Conservation (phyloP, 768 basidiomycete species). For the Kwoniella botswanensis region DNA sequence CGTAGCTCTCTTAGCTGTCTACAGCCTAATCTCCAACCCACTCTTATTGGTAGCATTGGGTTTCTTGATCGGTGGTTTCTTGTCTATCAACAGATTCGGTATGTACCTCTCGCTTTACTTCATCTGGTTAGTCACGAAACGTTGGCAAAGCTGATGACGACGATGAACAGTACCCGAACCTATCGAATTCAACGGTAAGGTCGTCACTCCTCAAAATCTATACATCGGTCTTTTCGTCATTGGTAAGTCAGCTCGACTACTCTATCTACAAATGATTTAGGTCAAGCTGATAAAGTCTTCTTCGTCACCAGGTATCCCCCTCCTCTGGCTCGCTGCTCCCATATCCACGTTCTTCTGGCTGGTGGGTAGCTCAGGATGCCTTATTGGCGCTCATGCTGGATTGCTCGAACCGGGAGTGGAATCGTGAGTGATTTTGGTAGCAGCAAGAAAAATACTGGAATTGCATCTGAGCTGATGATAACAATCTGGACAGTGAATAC, state of each 20-base stretch:
- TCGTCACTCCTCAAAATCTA: constrained; percentile 85
- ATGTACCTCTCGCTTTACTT: constrained; percentile 48
- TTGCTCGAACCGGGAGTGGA: constrained; percentile 92
- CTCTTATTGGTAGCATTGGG: constrained; percentile 77
- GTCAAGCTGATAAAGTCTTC: background rate
- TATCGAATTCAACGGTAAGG: constrained; percentile 76
- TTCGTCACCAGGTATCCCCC: constrained; percentile 29
- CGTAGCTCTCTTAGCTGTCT: constrained; percentile 83
- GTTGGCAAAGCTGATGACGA: background rate
- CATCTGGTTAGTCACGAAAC: background rate
- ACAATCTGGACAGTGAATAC: constrained; percentile 6
- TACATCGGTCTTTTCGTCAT: constrained; percentile 89
- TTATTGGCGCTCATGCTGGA: constrained; percentile 83
- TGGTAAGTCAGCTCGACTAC: constrained; percentile 34
- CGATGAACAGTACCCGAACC: constrained; percentile 73
- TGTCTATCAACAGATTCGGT: constrained; percentile 88
- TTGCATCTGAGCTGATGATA: background rate
- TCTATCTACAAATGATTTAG: background rate
- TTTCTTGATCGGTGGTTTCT: constrained; percentile 91
- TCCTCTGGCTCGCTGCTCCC: constrained; percentile 58
- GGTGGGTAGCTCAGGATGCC: constrained; percentile 78
- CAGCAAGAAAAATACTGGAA: background rate
- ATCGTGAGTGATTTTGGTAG: constrained; percentile 33
- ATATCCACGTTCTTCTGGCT: constrained; percentile 87
- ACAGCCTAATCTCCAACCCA: constrained; percentile 78